A percentile compares a stretch with the other conserved stretches of the same genome.
These are phyloP conservation scores for Avena insularis DNA, from an alignment of 176 grass and related monocot species.

Conservation along the genomic window DNA sequence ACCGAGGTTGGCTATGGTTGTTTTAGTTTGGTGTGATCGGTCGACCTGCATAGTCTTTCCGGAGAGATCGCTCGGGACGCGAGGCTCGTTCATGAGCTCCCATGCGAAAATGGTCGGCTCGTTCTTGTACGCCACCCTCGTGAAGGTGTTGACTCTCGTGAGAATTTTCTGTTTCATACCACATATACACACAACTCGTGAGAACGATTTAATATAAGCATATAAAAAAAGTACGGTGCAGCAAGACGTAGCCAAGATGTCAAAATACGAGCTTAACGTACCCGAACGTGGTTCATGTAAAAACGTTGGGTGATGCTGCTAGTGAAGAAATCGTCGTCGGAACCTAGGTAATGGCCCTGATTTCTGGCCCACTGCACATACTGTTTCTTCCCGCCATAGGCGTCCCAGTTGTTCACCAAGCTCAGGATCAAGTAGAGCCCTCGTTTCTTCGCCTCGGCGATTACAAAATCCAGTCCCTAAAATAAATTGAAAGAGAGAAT, in stretches of 20 bases:
- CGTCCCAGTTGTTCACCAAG: conserved; percentile 78
- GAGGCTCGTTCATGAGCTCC: conserved; percentile 90
- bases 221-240: too few species aligned
- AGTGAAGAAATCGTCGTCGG: conserved; percentile 67
- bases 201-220: too few species aligned
- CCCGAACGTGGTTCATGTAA: conserved; percentile 83
- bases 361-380: conserved; percentile 80
- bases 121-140: conserved; percentile 72
- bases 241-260: too few species aligned
- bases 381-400: conserved; percentile 70
- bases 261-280: neutral
- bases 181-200: too few species aligned
- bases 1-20: neutral
- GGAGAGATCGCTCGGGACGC: conserved; percentile 75
- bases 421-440: conserved; percentile 66
- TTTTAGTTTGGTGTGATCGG: neutral
- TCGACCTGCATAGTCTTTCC: conserved; percentile 60
- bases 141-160: conserved; percentile 61
- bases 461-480: conserved; percentile 74
- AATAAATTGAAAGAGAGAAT: neutral
- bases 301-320: conserved; percentile 28
- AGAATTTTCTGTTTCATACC: too few species aligned
- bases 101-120: conserved; percentile 83
- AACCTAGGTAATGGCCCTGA: conserved; percentile 51
- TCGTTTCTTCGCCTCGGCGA: conserved; percentile 67